A percentile compares a stretch with the other conserved stretches of the same genome.
phyloP scores from a whole-genome alignment of 2,329 filamentous ascomycete genomes.

The Atkinsonella hypoxylon region DNA sequence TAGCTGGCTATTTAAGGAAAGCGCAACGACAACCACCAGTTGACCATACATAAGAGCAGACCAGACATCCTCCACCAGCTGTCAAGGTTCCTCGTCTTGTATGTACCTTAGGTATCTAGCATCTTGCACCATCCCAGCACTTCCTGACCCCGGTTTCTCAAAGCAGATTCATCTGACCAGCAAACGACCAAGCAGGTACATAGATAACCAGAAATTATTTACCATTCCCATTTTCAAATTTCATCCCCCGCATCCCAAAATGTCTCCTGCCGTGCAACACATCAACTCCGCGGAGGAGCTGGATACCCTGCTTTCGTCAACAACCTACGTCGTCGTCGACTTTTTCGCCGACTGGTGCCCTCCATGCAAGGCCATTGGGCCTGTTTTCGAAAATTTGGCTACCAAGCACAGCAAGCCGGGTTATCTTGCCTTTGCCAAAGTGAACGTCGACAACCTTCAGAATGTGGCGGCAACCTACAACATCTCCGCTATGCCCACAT shows the following conservation, averaged over 20 bases:
- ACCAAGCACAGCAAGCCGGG: slow-evolving; percentile 12
- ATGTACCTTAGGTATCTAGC: no score
- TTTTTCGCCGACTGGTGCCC: slow-evolving; percentile 41
- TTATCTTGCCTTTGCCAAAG: slow-evolving; percentile 11
- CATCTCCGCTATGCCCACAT: slow-evolving; percentile 89
- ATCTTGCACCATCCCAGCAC: background rate
- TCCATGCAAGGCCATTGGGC: slow-evolving; percentile 36
- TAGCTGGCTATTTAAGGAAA: background rate
- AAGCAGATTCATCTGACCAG: background rate
- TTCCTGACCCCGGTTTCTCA: background rate
- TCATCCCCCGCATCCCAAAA: background rate
- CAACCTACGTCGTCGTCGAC: slow-evolving; percentile 32
- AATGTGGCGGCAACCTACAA: slow-evolving; percentile 50
- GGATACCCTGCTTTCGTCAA: slow-evolving; percentile 24
- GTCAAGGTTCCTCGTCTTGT: background rate
- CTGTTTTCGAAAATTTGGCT: slow-evolving; percentile 38
- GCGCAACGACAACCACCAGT: no score
- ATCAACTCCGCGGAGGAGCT: slow-evolving; percentile 22
- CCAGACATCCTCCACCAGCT: background rate
- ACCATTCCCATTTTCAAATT: no score
- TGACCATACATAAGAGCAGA: background rate
- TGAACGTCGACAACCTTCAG: slow-evolving; percentile 15
- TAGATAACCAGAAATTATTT: no score
- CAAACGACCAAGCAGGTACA: no score
- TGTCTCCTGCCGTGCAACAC: slow-evolving; percentile 14